Percentiles rank a stretch among this genome's conserved stretches.
Conservation (phyloP, 2,329 filamentous ascomycete species). For the Aureobasidium zeae region DNA sequence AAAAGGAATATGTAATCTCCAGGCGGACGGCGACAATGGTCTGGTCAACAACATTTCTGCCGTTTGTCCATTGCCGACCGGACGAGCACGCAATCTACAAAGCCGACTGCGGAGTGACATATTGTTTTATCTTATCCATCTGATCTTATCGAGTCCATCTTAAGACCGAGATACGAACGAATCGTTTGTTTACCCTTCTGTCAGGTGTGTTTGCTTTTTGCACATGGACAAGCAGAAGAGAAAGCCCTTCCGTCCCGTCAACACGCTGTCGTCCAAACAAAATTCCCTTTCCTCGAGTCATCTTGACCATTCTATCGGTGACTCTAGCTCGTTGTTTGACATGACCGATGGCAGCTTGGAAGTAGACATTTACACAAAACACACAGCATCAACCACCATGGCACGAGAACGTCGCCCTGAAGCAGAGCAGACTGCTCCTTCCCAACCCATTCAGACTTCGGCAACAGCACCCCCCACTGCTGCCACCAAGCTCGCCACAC, state of each 20-base stretch:
- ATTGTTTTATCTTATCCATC: too few relatives aligned
- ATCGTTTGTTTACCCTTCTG: too few relatives aligned
- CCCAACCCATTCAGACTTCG: conserved; percentile 1
- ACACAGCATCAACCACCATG: conserved; percentile 31
- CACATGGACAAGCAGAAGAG: too few relatives aligned
- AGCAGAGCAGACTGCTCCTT: conserved; percentile 23
- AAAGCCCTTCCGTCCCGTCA: conserved; percentile 5
- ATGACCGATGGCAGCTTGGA: conserved; percentile 12
- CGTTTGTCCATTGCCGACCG: too few relatives aligned
- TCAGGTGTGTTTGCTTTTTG: too few relatives aligned
- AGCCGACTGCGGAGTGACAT: too few relatives aligned
- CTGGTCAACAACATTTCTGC: too few relatives aligned
- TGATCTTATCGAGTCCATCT: too few relatives aligned
- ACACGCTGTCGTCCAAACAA: neutral
- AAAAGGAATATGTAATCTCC: too few relatives aligned
- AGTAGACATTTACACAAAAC: conserved; percentile 1
- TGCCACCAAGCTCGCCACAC: conserved; percentile 8
- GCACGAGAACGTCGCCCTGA: conserved; percentile 42
- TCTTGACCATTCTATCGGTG: conserved; percentile 2
- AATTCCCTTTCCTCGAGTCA: neutral
- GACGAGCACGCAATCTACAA: too few relatives aligned
- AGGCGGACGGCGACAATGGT: neutral
- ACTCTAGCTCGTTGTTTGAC: conserved; percentile 16
- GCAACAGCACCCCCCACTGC: neutral
- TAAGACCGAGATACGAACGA: too few relatives aligned